These are phyloP conservation scores for Cucumis melo DNA, from an alignment of 306 rosid genomes.

Conservation along the genomic window DNA sequence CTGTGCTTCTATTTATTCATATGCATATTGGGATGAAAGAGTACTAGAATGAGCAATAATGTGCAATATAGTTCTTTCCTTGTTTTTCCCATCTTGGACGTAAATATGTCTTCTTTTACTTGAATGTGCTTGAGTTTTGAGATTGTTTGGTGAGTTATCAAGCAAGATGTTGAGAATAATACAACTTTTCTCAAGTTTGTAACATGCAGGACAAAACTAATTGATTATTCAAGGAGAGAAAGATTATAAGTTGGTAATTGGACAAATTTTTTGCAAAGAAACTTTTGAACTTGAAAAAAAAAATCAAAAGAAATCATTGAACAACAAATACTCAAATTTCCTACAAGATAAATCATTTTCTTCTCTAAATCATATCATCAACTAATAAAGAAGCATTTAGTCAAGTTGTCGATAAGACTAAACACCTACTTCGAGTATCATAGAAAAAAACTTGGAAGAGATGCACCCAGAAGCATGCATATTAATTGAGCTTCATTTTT, in stretches of 20 bases:
- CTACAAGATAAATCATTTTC: no score
- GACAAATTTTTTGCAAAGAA: no score
- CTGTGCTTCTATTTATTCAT: neutral
- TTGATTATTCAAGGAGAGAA: neutral
- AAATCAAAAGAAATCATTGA: no score
- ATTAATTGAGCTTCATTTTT: no score
- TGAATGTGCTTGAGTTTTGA: neutral
- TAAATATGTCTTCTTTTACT: neutral
- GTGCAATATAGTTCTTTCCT: neutral
- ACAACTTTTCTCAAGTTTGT: neutral
- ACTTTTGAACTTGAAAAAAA: no score
- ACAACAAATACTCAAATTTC: no score
- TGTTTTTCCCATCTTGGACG: neutral
- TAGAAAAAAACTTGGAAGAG: no score
- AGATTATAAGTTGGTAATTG: neutral
- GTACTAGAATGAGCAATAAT: neutral
- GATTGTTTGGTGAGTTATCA: neutral
- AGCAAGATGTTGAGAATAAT: neutral
- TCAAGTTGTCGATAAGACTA: no score
- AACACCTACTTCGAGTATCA: no score
- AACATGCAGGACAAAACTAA: neutral
- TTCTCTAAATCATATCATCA: no score
- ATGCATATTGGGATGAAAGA: neutral
- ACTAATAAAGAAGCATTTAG: no score
- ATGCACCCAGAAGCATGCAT: no score